Evolutionary conservation across 176 grass and related monocot genomes (phyloP).

Genomic region (Saccharum officinarum): DNA sequence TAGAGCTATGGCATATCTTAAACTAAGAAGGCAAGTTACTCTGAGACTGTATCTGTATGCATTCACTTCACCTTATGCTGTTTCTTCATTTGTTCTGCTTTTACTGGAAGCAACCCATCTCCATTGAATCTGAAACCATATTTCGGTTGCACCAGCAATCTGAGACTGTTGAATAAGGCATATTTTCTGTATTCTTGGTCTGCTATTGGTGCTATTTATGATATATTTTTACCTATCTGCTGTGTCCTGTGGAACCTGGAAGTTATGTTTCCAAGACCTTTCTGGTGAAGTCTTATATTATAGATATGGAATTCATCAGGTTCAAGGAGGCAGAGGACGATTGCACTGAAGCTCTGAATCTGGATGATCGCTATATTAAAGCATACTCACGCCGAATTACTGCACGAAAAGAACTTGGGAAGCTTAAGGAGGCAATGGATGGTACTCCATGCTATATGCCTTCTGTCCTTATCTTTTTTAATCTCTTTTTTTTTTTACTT

Average conservation of each 20-base stretch:
- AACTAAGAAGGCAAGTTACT: constrained; percentile 64
- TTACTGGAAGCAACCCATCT: not conserved
- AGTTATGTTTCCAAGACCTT: not conserved
- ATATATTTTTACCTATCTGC: not conserved
- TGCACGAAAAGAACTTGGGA: constrained; percentile 82
- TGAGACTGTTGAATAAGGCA: not conserved
- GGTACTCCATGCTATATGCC: constrained; percentile 38
- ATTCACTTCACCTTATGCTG: not conserved
- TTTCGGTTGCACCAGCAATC: not conserved
- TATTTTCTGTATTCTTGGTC: not conserved
- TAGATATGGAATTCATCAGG: constrained; percentile 39
- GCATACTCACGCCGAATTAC: constrained; percentile 89
- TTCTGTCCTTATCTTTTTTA: not conserved
- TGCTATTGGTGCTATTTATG: not conserved
- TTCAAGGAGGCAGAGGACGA: constrained; percentile 85
- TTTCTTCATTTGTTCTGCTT: not conserved
- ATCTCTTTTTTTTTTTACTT: not conserved
- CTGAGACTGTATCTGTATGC: not conserved
- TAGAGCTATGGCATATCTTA: constrained; percentile 91
- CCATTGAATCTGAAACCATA: constrained; percentile 1
- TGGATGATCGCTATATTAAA: constrained; percentile 97
- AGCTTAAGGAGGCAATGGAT: constrained; percentile 82
- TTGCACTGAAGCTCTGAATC: constrained; percentile 80
- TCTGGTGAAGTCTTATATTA: constrained; percentile 9
- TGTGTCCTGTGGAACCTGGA: not conserved